Percentiles rank a stretch among this genome's conserved stretches.
phyloP scores from a whole-genome alignment of 2,329 filamentous ascomycete species.

The Verruconis gallopava region DNA sequence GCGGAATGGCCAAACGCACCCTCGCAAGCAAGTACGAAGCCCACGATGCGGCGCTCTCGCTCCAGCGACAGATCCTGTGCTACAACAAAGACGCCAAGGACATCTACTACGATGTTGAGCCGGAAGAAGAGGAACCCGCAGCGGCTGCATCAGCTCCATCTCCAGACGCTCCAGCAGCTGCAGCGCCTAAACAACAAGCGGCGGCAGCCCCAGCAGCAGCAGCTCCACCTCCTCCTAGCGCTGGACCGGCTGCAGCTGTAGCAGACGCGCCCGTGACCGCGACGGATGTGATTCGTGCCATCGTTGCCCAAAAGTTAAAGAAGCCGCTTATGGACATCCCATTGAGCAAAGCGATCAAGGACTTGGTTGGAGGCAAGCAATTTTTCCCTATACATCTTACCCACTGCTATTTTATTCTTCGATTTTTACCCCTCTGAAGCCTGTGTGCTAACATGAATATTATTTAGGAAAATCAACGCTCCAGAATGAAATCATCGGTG shows the following conservation, averaged over 20 bases:
- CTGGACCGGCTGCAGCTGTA: slow-evolving; percentile 77
- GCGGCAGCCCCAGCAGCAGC: slow-evolving; percentile 40
- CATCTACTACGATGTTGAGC: slow-evolving; percentile 98
- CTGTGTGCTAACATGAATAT: neutral
- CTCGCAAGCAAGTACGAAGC: slow-evolving; percentile 96
- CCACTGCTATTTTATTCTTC: slow-evolving; percentile 1
- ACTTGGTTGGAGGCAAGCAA: slow-evolving; percentile 85
- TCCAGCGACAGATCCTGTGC: slow-evolving; percentile 94
- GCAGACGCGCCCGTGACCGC: slow-evolving; percentile 79
- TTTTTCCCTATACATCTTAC: neutral
- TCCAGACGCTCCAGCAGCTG: slow-evolving; percentile 36
- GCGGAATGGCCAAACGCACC: slow-evolving; percentile 94
- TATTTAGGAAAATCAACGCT: slow-evolving; percentile 93
- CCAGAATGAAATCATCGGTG: slow-evolving; percentile 96
- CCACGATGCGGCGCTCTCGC: slow-evolving; percentile 91
- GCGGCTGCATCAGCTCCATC: slow-evolving; percentile 41
- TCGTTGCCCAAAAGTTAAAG: slow-evolving; percentile 97
- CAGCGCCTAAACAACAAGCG: slow-evolving; percentile 31
- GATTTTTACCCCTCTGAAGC: slow-evolving; percentile 8
- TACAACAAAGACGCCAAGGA: slow-evolving; percentile 99
- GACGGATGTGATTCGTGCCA: slow-evolving; percentile 73
- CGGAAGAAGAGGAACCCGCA: slow-evolving; percentile 64
- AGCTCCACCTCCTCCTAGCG: slow-evolving; percentile 50
- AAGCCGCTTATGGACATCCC: slow-evolving; percentile 82
- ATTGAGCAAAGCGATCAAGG: slow-evolving; percentile 93